Percentiles rank a stretch among this genome's conserved stretches.
These are phyloP conservation scores for Aethionema arabicum DNA, from an alignment of 345 rosid genomes.

Conservation along the genomic window DNA sequence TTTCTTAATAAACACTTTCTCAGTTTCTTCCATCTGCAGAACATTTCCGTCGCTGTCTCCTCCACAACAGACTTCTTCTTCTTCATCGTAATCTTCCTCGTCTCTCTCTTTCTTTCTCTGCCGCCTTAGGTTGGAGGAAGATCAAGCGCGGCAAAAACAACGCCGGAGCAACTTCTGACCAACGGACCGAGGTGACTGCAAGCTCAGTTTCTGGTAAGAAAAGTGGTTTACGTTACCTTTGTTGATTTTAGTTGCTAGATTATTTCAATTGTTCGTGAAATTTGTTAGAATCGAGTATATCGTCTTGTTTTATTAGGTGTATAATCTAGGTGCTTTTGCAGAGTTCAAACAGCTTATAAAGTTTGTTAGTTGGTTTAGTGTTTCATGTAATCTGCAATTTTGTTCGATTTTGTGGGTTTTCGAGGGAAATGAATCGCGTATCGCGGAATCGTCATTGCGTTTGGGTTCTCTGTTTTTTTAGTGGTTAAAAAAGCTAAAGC, in stretches of 20 bases:
- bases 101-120: not conserved
- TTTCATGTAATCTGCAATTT: conserved; percentile 16
- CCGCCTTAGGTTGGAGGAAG: conserved; percentile 28
- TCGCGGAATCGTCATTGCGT: not conserved
- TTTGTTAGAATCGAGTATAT: conserved; percentile 2
- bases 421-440: not conserved
- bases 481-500: conserved; percentile 18
- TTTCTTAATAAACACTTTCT: not conserved
- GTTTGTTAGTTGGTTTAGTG: not conserved
- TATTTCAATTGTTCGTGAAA: not conserved
- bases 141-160: conserved; percentile 8
- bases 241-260: conserved; percentile 3
- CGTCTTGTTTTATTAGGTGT: not conserved
- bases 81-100: not conserved
- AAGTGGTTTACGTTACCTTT: not conserved
- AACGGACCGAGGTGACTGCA: conserved; percentile 17
- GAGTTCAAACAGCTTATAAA: too few relatives aligned
- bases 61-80: not conserved
- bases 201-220: conserved; percentile 34
- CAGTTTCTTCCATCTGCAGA: conserved; percentile 20
- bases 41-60: conserved; percentile 35
- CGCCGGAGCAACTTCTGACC: conserved; percentile 31
- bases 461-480: not conserved
- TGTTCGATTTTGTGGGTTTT: conserved; percentile 3
- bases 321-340: not conserved